Base-by-base conservation (phyloP, 352 stramenopile species). In the Globisporangium polare region DNA sequence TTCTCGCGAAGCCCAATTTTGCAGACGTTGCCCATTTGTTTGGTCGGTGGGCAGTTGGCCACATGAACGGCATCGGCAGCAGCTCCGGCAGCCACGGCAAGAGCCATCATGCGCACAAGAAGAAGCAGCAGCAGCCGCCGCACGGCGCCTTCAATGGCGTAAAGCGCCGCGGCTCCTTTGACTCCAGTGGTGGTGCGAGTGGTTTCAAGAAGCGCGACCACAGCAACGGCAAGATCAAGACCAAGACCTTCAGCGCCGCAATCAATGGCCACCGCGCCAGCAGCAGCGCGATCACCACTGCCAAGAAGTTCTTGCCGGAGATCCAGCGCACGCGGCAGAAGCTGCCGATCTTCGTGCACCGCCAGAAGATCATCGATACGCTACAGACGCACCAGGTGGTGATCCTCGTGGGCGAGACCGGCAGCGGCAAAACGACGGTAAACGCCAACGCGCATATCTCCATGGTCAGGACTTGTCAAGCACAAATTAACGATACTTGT, bases 361-460 rank as follows among this genome's bases (percentile, higher is more conserved):
- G 86, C 54, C 75, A 61, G 37, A 75, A 75, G 57, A 90, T 95
- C 57, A 66, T 95, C n/a, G 68, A 75, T 27, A 74, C 76, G 3
- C 58, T 95, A 2, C 68, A 77, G 53, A 66, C 57, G 62, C 72
- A 90, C 68, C 85, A 86, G 68, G 84, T 95, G 8, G 68, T 94
- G 60, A 94, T 97, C 55, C 77, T 97, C 53, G 81, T 96, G 22
- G 90, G 90, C 35, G 87, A 96, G 71, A 97, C 90, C 0, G 90
- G 90, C 24, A 96, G 84, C 46, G 90, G 90, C 59, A 97, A 97
- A 73, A 96, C 90, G 60, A 97, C 90, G 46, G n/a, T n/a, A n/a
- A n/a, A n/a, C n/a, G n/a, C n/a, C n/a, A n/a, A n/a, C n/a, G n/a
- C n/a, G n/a, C n/a, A n/a, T n/a, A n/a, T n/a, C n/a, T n/a, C n/a